These are phyloP conservation scores for Apophysomyces trapeziformis DNA, from an alignment of 371 early-diverging fungal species.

Conservation along the genomic window DNA sequence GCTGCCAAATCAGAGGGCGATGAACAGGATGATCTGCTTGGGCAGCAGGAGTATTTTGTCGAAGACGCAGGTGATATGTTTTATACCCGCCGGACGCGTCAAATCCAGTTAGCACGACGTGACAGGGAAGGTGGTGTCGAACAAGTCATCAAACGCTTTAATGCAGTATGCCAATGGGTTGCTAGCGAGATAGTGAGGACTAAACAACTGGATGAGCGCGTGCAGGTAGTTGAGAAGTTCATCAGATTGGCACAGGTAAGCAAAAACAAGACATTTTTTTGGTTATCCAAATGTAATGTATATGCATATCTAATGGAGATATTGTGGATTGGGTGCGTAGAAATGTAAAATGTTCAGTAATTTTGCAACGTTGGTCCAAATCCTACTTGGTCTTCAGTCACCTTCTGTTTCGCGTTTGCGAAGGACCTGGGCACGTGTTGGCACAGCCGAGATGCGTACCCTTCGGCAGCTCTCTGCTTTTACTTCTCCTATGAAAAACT, in stretches of 20 bases:
- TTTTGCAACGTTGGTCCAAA: conserved; percentile 67
- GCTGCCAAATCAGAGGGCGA: conserved; percentile 19
- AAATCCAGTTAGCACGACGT: conserved; percentile 11
- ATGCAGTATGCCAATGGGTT: conserved; percentile 74
- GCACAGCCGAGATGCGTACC: conserved; percentile 49
- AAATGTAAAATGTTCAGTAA: conserved; percentile 68
- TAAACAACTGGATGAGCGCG: conserved; percentile 55
- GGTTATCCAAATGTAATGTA: no score
- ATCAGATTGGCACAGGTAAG: conserved; percentile 73
- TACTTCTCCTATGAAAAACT: conserved; percentile 67
- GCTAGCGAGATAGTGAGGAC: conserved; percentile 68
- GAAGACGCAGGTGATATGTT: conserved; percentile 14
- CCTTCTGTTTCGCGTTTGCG: conserved; percentile 63
- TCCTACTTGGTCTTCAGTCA: conserved; percentile 67
- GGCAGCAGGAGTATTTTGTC: conserved; percentile 6
- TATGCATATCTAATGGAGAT: no score
- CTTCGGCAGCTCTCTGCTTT: conserved; percentile 60
- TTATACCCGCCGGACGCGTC: conserved; percentile 26
- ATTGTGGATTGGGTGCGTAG: conserved; percentile 19
- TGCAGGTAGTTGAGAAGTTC: conserved; percentile 68
- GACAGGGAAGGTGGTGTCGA: conserved; percentile 47
- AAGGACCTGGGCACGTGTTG: conserved; percentile 66
- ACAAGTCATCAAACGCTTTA: conserved; percentile 68
- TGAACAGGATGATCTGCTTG: conserved; percentile 6
- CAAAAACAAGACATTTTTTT: background rate